Evolutionary conservation across 1,139 yeast species (phyloP).

Genomic region (Yamadazyma buinensis): DNA sequence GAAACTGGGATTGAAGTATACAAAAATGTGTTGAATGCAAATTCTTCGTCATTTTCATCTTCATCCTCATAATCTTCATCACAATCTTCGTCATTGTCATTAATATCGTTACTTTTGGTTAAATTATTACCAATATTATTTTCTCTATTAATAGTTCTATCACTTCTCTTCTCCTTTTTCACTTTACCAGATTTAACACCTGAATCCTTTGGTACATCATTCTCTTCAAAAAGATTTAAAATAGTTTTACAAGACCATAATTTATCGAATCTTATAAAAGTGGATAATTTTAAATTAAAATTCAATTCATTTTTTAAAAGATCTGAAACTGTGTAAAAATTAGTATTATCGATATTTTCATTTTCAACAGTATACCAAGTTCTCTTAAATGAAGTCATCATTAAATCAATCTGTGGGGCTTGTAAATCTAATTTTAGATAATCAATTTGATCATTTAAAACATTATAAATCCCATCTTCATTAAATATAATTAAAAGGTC

Average conservation of each 20-base stretch:
- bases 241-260: constrained; percentile 9
- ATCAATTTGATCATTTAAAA: constrained; percentile 7
- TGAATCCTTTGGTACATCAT: constrained; percentile 10
- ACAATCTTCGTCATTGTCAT: constrained; percentile 2
- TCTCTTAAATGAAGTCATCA: constrained; percentile 3
- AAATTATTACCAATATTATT: not conserved
- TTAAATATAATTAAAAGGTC: constrained; percentile 5
- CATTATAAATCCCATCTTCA: constrained; percentile 12
- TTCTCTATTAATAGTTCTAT: not conserved
- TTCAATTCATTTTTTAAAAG: constrained; percentile 6
- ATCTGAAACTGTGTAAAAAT: constrained; percentile 9
- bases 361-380: constrained; percentile 6
- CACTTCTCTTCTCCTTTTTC: no score
- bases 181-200: not conserved
- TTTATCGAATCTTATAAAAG: constrained; percentile 9
- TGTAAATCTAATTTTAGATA: constrained; percentile 3
- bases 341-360: constrained; percentile 4
- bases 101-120: constrained; percentile 3
- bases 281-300: constrained; percentile 5
- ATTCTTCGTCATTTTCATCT: constrained; percentile 4
- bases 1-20: no score
- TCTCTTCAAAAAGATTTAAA: constrained; percentile 8
- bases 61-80: no score
- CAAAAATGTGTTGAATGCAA: constrained; percentile 8
- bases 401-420: constrained; percentile 1